phyloP scores from a whole-genome alignment of 257 asterid genomes.

The Thymus mandschuricus region DNA sequence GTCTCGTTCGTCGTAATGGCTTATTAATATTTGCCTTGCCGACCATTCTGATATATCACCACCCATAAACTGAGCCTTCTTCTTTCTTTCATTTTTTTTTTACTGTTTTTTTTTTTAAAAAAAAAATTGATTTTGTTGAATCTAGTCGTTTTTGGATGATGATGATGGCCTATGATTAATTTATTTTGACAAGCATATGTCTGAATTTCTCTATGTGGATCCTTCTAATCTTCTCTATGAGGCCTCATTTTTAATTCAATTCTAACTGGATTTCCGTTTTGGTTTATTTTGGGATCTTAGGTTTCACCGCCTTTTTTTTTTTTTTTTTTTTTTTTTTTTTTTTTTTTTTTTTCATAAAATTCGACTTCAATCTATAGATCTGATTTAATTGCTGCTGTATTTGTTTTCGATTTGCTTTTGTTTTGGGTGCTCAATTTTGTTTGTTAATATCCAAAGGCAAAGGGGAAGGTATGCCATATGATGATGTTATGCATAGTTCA shows the following conservation, averaged over 20 bases:
- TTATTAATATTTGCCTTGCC: constrained; percentile 47
- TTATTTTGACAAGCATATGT: constrained; percentile 30
- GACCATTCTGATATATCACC: constrained; percentile 60
- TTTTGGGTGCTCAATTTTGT: not conserved
- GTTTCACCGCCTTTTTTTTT: not conserved
- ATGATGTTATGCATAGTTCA: constrained; percentile 66
- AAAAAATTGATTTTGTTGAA: not conserved
- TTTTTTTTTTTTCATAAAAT: not conserved
- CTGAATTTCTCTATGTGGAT: constrained; percentile 26
- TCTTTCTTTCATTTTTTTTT: not conserved
- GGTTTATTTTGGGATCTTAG: not conserved
- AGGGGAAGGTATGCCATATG: constrained; percentile 24
- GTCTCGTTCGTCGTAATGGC: constrained; percentile 76
- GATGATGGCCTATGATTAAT: constrained; percentile 25
- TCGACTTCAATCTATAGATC: not conserved
- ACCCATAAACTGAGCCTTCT: constrained; percentile 56
- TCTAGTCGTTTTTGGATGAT: not conserved
- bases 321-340: not conserved
- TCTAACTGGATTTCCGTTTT: not conserved
- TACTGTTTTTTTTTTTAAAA: not conserved
- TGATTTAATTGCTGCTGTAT: no score
- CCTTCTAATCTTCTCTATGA: constrained; percentile 38
- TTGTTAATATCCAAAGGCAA: no score
- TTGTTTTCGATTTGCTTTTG: no score
- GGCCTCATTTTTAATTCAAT: not conserved